Conservation (phyloP, 2,329 filamentous ascomycete genomes). For the Sporothrix pallida region DNA sequence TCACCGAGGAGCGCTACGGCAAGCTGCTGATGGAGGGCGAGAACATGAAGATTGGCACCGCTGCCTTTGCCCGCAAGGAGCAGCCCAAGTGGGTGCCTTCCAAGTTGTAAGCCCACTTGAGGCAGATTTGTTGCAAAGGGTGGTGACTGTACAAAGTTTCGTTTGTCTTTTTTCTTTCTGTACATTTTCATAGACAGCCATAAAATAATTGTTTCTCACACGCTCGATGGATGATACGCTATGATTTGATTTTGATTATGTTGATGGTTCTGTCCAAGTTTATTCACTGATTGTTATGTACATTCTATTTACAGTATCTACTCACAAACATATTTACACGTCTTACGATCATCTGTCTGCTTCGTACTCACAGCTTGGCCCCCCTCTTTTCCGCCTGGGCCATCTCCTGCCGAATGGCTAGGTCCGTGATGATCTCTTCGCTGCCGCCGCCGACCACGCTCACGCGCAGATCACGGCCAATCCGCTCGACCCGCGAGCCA, state of each 20-base stretch:
- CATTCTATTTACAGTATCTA: background rate
- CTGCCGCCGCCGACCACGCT: constrained; percentile 61
- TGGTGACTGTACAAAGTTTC: constrained; percentile 4
- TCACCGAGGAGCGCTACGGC: constrained; percentile 40
- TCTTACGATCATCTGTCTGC: too few species aligned
- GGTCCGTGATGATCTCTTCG: constrained; percentile 60
- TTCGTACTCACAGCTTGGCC: constrained; percentile 35
- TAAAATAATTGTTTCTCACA: background rate
- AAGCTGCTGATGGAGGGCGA: constrained; percentile 37
- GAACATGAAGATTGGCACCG: constrained; percentile 43
- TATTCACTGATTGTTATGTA: background rate
- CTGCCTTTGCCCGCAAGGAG: constrained; percentile 41
- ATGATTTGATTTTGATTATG: background rate
- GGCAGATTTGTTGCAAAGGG: too few species aligned
- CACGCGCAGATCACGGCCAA: constrained; percentile 58
- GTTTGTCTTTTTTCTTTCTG: constrained; percentile 3
- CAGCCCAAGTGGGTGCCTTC: constrained; percentile 40
- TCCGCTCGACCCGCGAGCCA: constrained; percentile 58
- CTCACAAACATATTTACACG: background rate
- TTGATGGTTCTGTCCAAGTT: too few species aligned
- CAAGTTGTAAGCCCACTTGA: constrained; percentile 38
- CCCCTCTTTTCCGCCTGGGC: constrained; percentile 37
- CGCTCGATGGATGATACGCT: too few species aligned
- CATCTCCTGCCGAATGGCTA: constrained; percentile 57
- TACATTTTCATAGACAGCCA: constrained; percentile 18